A percentile compares a stretch with the other conserved stretches of the same genome.
phyloP scores from a whole-genome alignment of 2,329 filamentous ascomycete genomes.

The Aspergillus pseudoviridinutans region DNA sequence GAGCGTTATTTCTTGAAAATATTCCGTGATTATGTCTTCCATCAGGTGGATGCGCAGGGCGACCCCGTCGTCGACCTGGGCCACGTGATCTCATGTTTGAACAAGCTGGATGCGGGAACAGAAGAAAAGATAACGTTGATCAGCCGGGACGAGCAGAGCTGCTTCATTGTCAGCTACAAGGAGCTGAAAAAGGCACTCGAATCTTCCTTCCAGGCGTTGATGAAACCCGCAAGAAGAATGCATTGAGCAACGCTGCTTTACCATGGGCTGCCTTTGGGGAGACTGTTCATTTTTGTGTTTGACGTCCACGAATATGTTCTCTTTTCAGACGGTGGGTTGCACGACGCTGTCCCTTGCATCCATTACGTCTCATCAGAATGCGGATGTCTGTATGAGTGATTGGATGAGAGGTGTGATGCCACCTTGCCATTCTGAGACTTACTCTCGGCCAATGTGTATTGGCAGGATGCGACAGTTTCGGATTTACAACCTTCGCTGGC shows the following conservation, averaged over 20 bases:
- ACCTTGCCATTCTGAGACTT: neutral
- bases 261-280: neutral
- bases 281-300: slow-evolving; percentile 4
- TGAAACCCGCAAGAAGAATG: slow-evolving; percentile 40
- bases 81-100: slow-evolving; percentile 80
- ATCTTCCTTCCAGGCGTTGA: slow-evolving; percentile 57
- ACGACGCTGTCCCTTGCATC: neutral
- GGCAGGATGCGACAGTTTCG: neutral
- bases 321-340: neutral
- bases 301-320: neutral
- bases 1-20: slow-evolving; percentile 90
- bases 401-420: neutral
- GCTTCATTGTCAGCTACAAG: slow-evolving; percentile 83
- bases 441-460: neutral
- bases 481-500: neutral
- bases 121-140: slow-evolving; percentile 83
- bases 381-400: neutral
- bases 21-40: slow-evolving; percentile 95
- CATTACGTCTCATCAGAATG: neutral
- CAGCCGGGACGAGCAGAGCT: slow-evolving; percentile 84
- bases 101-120: slow-evolving; percentile 85
- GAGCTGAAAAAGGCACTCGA: slow-evolving; percentile 70
- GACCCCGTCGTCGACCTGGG: slow-evolving; percentile 81
- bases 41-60: slow-evolving; percentile 83
- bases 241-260: slow-evolving; percentile 18